Percentiles rank a stretch among this genome's conserved stretches.
phyloP scores from a whole-genome alignment of 768 basidiomycete species.

The Rubroboletus satanas region DNA sequence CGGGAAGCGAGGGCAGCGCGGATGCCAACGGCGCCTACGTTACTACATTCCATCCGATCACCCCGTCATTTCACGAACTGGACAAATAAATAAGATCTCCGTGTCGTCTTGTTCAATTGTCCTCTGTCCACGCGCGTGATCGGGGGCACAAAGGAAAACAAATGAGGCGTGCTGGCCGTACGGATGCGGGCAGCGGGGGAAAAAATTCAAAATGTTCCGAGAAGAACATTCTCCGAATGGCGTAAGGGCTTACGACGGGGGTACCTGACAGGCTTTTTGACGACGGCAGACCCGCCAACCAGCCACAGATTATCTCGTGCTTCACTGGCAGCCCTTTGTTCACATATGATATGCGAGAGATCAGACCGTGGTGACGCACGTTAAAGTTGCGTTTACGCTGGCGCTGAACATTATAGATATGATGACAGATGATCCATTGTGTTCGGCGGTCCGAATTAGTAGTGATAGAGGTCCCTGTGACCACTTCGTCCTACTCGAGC shows the following conservation, averaged over 20 bases:
- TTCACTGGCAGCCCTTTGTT: neutral
- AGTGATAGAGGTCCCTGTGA: neutral
- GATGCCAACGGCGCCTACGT: neutral
- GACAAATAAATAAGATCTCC: neutral
- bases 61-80: neutral
- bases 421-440: neutral
- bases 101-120: conserved; percentile 7
- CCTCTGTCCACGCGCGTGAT: neutral
- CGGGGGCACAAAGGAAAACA: neutral
- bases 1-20: conserved; percentile 8
- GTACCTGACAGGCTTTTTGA: conserved; percentile 11
- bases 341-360: neutral
- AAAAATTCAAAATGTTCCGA: conserved; percentile 4
- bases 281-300: neutral
- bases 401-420: neutral
- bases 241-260: conserved; percentile 15
- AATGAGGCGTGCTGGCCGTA: neutral
- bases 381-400: neutral
- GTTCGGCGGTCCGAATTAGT: neutral
- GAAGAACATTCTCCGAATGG: conserved; percentile 4
- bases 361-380: neutral
- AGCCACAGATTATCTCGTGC: neutral
- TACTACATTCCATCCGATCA: neutral
- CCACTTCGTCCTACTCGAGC: neutral
- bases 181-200: conserved; percentile 6